Conservation (phyloP, 371 early-diverging fungal genomes). For the Mucor velutinosus region DNA sequence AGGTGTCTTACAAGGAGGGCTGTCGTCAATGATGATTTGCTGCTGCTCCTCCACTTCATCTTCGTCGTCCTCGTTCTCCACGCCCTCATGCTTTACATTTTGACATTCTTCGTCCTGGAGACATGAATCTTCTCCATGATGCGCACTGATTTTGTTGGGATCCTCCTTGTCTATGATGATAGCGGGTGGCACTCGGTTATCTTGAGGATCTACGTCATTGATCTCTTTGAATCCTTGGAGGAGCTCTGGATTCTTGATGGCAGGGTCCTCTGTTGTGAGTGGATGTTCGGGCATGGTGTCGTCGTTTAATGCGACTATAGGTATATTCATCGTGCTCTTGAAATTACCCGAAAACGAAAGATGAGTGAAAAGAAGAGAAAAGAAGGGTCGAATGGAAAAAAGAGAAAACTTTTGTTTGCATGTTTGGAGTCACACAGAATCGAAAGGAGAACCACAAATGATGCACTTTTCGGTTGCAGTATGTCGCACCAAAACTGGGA, state of each 20-base stretch:
- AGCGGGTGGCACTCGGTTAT: conserved; percentile 22
- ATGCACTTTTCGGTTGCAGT: not conserved
- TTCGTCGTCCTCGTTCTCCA: not conserved
- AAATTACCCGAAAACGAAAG: conserved; percentile 9
- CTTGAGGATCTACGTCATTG: conserved; percentile 20
- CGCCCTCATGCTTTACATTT: not conserved
- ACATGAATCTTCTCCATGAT: not conserved
- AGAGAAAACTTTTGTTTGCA: conserved; percentile 6
- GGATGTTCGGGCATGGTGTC: conserved; percentile 11
- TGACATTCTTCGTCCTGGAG: not conserved
- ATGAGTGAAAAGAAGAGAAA: not conserved
- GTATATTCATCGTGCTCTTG: conserved; percentile 1
- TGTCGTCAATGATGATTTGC: conserved; percentile 10
- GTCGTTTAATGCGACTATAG: conserved; percentile 4
- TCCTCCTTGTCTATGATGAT: conserved; percentile 23
- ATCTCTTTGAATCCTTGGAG: conserved; percentile 22
- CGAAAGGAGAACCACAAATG: not conserved
- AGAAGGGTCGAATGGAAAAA: not conserved
- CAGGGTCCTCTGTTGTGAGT: conserved; percentile 32
- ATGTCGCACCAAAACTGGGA: not conserved
- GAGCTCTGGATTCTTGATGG: conserved; percentile 15
- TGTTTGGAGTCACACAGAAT: conserved; percentile 1
- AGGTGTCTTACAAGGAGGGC: not conserved
- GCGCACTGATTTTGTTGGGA: conserved; percentile 11
- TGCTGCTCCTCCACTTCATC: conserved; percentile 7